Conservation (phyloP, 768 basidiomycete species). For the Macrolepiota fuliginosa region DNA sequence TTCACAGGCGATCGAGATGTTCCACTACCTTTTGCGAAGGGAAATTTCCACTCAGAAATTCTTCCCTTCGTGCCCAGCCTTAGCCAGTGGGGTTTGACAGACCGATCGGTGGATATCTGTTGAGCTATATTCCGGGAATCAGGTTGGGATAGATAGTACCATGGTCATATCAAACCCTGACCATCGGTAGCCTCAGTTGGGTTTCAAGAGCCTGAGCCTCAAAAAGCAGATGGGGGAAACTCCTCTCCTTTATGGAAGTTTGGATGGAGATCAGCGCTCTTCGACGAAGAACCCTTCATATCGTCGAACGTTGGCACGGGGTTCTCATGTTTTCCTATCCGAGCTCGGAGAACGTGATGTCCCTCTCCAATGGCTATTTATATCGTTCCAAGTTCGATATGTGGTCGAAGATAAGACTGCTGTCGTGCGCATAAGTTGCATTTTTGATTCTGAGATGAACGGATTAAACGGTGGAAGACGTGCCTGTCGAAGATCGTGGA, state of each 20-base stretch:
- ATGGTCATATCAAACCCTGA: not conserved
- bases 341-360: not conserved
- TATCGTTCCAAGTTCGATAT: not conserved
- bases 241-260: no score
- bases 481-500: not conserved
- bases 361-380: not conserved
- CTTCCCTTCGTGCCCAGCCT: not conserved
- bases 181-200: not conserved
- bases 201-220: not conserved
- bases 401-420: not conserved
- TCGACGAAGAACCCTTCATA: not conserved
- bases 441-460: not conserved
- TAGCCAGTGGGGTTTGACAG: not conserved
- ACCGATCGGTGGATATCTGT: not conserved
- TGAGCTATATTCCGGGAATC: not conserved
- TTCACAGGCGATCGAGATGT: constrained; percentile 6
- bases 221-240: not conserved
- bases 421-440: not conserved
- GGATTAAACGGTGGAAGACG: not conserved
- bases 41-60: constrained; percentile 2
- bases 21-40: not conserved
- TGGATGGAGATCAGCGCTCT: no score
- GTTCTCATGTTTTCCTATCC: not conserved
- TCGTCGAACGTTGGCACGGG: not conserved
- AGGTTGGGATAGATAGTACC: not conserved